A percentile compares a stretch with the other conserved stretches of the same genome.
Evolutionary conservation across 2,329 filamentous ascomycete genomes (phyloP).

Genomic region (Aureobasidium leucospermi): DNA sequence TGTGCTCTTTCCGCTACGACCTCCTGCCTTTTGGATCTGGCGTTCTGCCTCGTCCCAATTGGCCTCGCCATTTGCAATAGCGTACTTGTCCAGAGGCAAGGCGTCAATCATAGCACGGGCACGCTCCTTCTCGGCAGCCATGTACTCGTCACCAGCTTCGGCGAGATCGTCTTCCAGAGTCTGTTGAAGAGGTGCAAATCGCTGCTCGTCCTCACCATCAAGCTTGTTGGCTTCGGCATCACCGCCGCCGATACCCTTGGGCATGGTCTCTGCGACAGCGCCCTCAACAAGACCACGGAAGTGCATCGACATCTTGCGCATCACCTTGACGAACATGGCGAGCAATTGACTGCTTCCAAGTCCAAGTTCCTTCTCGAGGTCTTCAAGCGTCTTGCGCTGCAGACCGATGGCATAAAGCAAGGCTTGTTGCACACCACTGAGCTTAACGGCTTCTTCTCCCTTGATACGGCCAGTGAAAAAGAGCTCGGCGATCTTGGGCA

Average conservation of each 20-base stretch:
- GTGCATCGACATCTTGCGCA: slow-evolving; percentile 75
- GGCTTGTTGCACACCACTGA: slow-evolving; percentile 76
- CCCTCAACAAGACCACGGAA: slow-evolving; percentile 69
- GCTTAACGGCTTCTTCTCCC: slow-evolving; percentile 47
- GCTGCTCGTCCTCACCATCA: slow-evolving; percentile 43
- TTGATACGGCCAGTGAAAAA: slow-evolving; percentile 75
- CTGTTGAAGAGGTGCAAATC: slow-evolving; percentile 63
- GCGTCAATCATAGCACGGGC: slow-evolving; percentile 86
- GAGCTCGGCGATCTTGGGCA: slow-evolving; percentile 71
- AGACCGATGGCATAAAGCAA: slow-evolving; percentile 86
- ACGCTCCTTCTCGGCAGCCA: slow-evolving; percentile 65
- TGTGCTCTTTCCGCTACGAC: slow-evolving; percentile 38
- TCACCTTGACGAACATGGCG: slow-evolving; percentile 95
- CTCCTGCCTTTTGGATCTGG: slow-evolving; percentile 52
- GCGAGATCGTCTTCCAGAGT: slow-evolving; percentile 74
- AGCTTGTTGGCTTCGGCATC: slow-evolving; percentile 53
- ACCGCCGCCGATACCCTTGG: slow-evolving; percentile 43
- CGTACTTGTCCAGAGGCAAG: slow-evolving; percentile 70
- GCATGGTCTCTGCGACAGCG: slow-evolving; percentile 47
- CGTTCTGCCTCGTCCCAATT: slow-evolving; percentile 63
- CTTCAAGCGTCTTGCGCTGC: slow-evolving; percentile 80
- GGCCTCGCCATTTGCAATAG: slow-evolving; percentile 40
- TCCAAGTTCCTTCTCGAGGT: slow-evolving; percentile 68
- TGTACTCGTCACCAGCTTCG: slow-evolving; percentile 71
- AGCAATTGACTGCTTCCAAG: slow-evolving; percentile 72